Evolutionary conservation across 371 early-diverging fungal species (phyloP).

Genomic region (Lichtheimia ornata): DNA sequence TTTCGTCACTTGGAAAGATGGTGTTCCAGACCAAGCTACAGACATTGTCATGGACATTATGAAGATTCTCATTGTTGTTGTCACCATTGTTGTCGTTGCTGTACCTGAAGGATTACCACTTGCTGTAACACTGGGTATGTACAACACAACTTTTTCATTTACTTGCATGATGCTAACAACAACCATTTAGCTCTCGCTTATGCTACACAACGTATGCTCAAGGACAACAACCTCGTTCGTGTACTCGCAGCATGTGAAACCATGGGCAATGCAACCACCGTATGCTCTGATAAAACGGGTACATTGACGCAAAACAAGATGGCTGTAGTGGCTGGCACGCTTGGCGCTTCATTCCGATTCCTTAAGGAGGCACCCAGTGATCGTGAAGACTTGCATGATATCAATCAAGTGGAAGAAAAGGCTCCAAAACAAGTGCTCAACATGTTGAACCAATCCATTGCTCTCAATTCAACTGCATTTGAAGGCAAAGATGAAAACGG

Average conservation of each 20-base stretch:
- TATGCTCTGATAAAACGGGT: conserved; percentile 93
- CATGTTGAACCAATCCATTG: conserved; percentile 61
- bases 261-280: conserved; percentile 92
- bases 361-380: conserved; percentile 32
- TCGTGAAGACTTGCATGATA: conserved; percentile 36
- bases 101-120: conserved; percentile 83
- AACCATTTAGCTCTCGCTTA: conserved; percentile 64
- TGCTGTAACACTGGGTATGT: conserved; percentile 66
- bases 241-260: conserved; percentile 91
- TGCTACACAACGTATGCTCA: conserved; percentile 81
- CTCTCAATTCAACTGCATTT: conserved; percentile 85
- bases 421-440: conserved; percentile 41
- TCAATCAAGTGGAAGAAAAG: conserved; percentile 25
- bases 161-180: not conserved
- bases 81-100: conserved; percentile 80
- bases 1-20: conserved; percentile 47
- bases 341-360: conserved; percentile 52
- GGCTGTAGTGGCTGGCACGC: conserved; percentile 79
- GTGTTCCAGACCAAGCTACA: conserved; percentile 30
- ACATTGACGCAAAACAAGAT: conserved; percentile 90
- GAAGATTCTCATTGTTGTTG: conserved; percentile 67
- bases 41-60: conserved; percentile 57
- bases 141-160: conserved; percentile 1
- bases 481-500: conserved; percentile 68
- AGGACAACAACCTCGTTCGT: conserved; percentile 90